A percentile compares a stretch with the other conserved stretches of the same genome.
These are phyloP conservation scores for Xylariaceae sp. DNA, from an alignment of 2,329 filamentous ascomycete species.

Conservation along the genomic window DNA sequence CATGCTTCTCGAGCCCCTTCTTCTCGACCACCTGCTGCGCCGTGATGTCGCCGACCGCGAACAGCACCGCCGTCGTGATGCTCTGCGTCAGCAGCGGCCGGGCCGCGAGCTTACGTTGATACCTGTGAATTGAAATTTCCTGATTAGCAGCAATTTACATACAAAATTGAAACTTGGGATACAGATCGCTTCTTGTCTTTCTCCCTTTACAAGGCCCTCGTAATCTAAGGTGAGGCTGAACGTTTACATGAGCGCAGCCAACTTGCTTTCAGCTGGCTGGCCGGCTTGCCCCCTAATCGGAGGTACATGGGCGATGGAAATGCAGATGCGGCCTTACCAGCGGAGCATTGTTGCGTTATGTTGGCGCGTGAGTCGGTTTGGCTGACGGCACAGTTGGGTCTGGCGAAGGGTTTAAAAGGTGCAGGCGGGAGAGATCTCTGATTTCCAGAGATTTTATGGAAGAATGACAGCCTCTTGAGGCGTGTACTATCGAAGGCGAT, in stretches of 20 bases:
- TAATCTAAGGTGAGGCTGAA: not conserved
- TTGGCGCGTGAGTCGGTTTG: constrained; percentile 22
- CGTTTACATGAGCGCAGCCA: not conserved
- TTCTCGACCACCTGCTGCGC: constrained; percentile 91
- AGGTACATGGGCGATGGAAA: not conserved
- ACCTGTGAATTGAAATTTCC: constrained; percentile 59
- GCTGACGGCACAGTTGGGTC: constrained; percentile 6
- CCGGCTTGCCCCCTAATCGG: not conserved
- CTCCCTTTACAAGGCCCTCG: not conserved
- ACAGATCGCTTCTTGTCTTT: too few species aligned
- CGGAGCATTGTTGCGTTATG: constrained; percentile 37
- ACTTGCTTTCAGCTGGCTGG: not conserved
- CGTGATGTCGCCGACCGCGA: constrained; percentile 87
- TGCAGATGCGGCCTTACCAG: constrained; percentile 34
- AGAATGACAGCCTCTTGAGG: constrained; percentile 1
- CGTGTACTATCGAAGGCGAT: not conserved
- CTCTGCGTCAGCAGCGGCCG: constrained; percentile 89
- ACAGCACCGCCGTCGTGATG: constrained; percentile 88
- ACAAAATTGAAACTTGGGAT: not conserved
- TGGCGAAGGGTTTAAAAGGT: constrained; percentile 13
- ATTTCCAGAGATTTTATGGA: constrained; percentile 11
- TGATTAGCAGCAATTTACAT: constrained; percentile 9
- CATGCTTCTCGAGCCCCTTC: constrained; percentile 77
- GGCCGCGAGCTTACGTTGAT: constrained; percentile 80
- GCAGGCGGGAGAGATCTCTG: not conserved